Evolutionary conservation across 176 grass and related monocot genomes (phyloP).

Genomic region (Oryza officinalis): DNA sequence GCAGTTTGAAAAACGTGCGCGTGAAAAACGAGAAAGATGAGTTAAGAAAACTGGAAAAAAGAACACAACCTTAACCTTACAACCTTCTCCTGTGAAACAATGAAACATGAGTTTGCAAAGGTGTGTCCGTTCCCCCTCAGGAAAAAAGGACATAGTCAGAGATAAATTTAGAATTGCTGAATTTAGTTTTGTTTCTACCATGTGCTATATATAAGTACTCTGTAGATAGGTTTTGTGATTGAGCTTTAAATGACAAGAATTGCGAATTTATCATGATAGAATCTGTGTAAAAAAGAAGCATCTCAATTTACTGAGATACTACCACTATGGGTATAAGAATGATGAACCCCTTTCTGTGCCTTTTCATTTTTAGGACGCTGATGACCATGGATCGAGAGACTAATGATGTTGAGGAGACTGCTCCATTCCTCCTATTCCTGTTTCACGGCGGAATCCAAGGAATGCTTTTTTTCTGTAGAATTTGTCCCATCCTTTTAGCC

Average conservation of each 20-base stretch:
- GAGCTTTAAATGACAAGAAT: neutral
- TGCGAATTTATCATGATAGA: neutral
- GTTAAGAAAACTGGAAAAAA: too few species aligned
- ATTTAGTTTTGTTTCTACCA: neutral
- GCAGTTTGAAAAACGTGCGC: too few species aligned
- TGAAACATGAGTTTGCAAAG: neutral
- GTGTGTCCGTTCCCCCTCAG: neutral
- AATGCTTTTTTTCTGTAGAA: constrained; percentile 7
- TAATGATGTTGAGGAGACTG: constrained; percentile 1
- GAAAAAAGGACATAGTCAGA: neutral
- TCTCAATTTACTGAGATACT: neutral
- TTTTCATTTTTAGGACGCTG: constrained; percentile 27
- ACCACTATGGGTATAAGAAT: neutral
- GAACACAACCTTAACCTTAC: too few species aligned
- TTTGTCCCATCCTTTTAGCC: constrained; percentile 25
- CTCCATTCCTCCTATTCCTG: neutral
- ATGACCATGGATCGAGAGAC: neutral
- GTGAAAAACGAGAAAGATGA: too few species aligned
- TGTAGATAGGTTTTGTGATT: too few species aligned
- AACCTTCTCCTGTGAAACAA: neutral
- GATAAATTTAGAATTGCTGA: neutral
- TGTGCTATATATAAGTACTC: neutral
- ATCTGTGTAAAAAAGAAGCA: neutral
- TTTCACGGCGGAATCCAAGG: neutral
- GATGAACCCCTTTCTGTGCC: neutral